Evolutionary conservation across 805 yeast genomes (phyloP), one percentile per base, ranked within the genome.

Genomic region (Tetrapisispora namnaoensis): DNA sequence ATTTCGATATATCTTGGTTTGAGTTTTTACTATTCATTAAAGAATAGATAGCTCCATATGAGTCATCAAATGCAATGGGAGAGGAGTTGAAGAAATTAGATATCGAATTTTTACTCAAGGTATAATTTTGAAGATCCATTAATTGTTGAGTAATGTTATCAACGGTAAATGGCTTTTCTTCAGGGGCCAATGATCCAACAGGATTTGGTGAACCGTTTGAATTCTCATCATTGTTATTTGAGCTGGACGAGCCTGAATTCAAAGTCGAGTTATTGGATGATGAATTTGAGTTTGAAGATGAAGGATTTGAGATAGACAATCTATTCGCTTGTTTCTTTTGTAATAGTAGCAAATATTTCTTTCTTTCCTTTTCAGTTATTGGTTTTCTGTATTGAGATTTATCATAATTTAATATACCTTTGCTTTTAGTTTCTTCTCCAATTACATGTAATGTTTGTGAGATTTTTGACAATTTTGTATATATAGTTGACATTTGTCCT

Each of bases 11-110:
- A 62, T 91, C 91, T 60, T 87, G 83, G 37, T 74, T 74, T 32
- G 79, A 74, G 50, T 86, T 68, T 45, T 82, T 81, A 58, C 82
- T 80, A 38, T 70, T 66, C 32, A 84, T 81, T 50, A 91, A 72
- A 27, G 82, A 77, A 62, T 78, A 93, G 39, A 90, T 68, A 16
- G 81, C 70, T 46, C 82, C 76, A 62, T 82, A 86, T n/a, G 73
- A 65, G 47, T 67, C 65, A 49, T 68, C 69, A 34, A 68, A 63
- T 1, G 77, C 70, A 50, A 63, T 49, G 42, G 69, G 53, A 51
- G 70, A 61, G 32, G 63, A 59, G 43, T 68, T 65, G 40, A 66
- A 62, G 42, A 70, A 68, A 18, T 50, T 51, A 11, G 61, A 49
- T 2, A 49, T 51, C 3, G 50, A 49, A 32, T 53, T 53, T 44